These are phyloP conservation scores for Hypomontagnella submonticulosa DNA, from an alignment of 495 filamentous ascomycete genomes.

Conservation along the genomic window DNA sequence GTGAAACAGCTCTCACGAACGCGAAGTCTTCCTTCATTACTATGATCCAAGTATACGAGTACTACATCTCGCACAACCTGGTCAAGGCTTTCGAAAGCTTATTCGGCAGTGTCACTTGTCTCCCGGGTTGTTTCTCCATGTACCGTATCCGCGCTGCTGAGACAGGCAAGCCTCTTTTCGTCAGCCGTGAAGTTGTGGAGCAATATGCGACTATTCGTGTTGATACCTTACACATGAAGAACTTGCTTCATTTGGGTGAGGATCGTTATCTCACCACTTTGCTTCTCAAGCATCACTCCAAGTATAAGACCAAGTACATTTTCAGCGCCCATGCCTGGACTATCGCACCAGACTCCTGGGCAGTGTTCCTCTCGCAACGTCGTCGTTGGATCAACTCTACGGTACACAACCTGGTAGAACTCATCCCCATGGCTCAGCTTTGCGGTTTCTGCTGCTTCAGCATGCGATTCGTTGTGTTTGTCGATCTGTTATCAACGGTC, in stretches of 20 bases:
- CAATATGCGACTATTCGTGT: constrained; percentile 91
- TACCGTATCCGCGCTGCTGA: constrained; percentile 95
- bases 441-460: constrained; percentile 99
- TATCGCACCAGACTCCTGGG: constrained; percentile 91
- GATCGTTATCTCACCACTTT: constrained; percentile 97
- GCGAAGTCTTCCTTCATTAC: constrained; percentile 92
- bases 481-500: constrained; percentile 91
- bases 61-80: constrained; percentile 98
- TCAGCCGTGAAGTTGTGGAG: constrained; percentile 89
- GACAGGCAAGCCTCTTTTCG: constrained; percentile 93
- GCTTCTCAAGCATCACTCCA: constrained; percentile 89
- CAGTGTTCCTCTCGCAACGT: constrained; percentile 95
- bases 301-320: constrained; percentile 98
- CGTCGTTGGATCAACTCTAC: constrained; percentile 99
- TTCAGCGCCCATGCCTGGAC: constrained; percentile 94
- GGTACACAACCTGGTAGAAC: constrained; percentile 95
- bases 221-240: constrained; percentile 99
- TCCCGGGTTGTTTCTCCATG: constrained; percentile 99
- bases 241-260: constrained; percentile 92
- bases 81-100: constrained; percentile 98
- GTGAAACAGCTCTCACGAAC: constrained; percentile 93
- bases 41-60: constrained; percentile 99
- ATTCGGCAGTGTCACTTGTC: constrained; percentile 96
- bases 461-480: constrained; percentile 97
- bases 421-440: constrained; percentile 90